Evolutionary conservation across 2,329 filamentous ascomycete genomes (phyloP), one percentile per base, ranked within the genome.

Genomic region (Arthrinium phaeospermum): DNA sequence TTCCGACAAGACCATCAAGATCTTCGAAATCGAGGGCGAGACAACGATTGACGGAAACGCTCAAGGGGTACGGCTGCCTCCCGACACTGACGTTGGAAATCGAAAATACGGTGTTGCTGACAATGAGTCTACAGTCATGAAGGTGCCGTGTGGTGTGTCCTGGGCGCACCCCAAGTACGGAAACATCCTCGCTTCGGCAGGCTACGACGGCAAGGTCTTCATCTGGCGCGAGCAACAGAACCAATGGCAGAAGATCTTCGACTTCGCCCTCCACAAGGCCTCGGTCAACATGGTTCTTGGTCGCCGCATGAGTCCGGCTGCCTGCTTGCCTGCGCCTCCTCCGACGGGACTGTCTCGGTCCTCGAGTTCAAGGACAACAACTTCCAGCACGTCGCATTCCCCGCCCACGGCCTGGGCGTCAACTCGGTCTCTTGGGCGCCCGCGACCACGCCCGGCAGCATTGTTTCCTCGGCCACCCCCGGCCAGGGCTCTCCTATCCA

Each of bases 101-200:
- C 30, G 19, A 46, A 24, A n/a, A 27, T 70, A 8, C 13, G 16
- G 4, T 57, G 34, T 51, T 70, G 30, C 49, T 51, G 46, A 70
- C 46, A 22, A 49, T 51, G 24, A 27, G 46, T 61, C 41, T 75
- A 73, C 79, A 97, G 96, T 76, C 96, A 99, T 82, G 96, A 99
- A 83, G 96, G 96, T 75, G 95, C 96, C 47, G 96, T 99, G 73
- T 99, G 96, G 96, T 97, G 94, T 98, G 73, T 93, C 95, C 78
- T 99, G 96, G 96, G 95, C 96, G 68, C 96, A 99, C 81, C 96
- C 96, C 75, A 98, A 99, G 83, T 98, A 97, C 84, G 96, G 96
- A 86, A 98, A 96, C 82, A 98, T 99, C 81, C 92, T 99, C 74
- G 96, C 96, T 71, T 97, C 94, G 74, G 94, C 95, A 70, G 94